Conservation (phyloP, 495 filamentous ascomycete species). For the Penicillium soppii region DNA sequence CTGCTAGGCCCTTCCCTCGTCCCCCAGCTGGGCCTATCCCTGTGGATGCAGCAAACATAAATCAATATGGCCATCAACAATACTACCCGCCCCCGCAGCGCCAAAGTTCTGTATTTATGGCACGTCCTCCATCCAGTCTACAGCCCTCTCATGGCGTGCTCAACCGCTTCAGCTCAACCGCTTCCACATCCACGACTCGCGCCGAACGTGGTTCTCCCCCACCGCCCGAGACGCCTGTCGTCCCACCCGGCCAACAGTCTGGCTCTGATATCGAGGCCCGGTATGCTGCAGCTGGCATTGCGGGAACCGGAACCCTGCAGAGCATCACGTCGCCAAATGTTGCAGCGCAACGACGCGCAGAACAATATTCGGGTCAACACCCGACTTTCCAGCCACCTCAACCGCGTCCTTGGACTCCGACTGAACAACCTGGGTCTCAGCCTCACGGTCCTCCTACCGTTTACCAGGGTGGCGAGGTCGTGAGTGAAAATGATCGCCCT, state of each 20-base stretch:
- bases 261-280: slow-evolving; percentile 83
- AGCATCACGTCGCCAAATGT: slow-evolving; percentile 78
- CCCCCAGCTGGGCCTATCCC: slow-evolving; percentile 20
- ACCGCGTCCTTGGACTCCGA: slow-evolving; percentile 90
- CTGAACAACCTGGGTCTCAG: slow-evolving; percentile 81
- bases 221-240: slow-evolving; percentile 90
- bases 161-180: slow-evolving; percentile 80
- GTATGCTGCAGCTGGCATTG: slow-evolving; percentile 85
- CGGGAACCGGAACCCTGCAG: slow-evolving; percentile 76
- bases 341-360: slow-evolving; percentile 72
- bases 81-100: slow-evolving; percentile 60
- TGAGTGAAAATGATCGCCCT: slow-evolving; percentile 33
- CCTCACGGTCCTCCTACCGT: slow-evolving; percentile 91
- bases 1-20: slow-evolving; percentile 41
- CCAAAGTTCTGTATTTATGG: slow-evolving; percentile 28
- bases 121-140: slow-evolving; percentile 31
- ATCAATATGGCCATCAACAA: slow-evolving; percentile 60
- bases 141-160: slow-evolving; percentile 47
- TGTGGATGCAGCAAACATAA: slow-evolving; percentile 21
- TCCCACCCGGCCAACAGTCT: slow-evolving; percentile 65
- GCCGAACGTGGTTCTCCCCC: slow-evolving; percentile 92
- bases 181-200: slow-evolving; percentile 89
- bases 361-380: slow-evolving; percentile 65
- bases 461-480: slow-evolving; percentile 77
- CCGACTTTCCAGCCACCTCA: slow-evolving; percentile 47